Base-by-base conservation (phyloP, 495 filamentous ascomycete species). In the Aspergillus ellipticus region DNA sequence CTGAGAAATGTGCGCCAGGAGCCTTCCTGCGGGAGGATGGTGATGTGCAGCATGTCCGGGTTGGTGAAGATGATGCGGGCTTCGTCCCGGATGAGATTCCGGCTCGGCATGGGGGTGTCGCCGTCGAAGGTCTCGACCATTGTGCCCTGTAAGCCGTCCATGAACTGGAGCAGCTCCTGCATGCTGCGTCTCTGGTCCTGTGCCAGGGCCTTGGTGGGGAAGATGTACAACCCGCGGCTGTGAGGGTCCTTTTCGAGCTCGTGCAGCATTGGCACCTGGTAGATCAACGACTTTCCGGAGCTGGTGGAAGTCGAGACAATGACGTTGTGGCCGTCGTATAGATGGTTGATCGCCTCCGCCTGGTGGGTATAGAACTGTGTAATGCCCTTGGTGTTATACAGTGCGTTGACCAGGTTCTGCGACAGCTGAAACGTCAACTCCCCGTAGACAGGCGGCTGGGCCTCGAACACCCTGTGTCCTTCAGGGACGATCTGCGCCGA, bases 61-160 rank as follows among this genome's bases (percentile, higher is more conserved):
- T 99, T 99, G 7, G 94, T 99, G 67, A 99, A 97, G 54, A 99
- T 93, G 56, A 99, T 89, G 10, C 90, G 79, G 8, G 87, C 95
- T 65, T 96, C 88, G 43, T 97, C 92, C 10, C 92, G 83, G 54
- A 99, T 89, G 45, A 76, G 59, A 55, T 89, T 89, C 43, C 94
- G 79, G 39, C 89, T 87, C 9, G 72, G 65, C 85, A 93, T 89
- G 0, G 88, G 84, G 1, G 95, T 97, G 69, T 99, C 94, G 8
- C 94, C 94, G 67, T 99, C 94, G 55, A 96, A 97, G 0, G 92
- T 96, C 60, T 97, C 95, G 9, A 96, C 90, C 11, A 92, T 70
- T 5, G 85, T 74, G 51, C 87, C 76, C 59, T 90, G 82, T n/a
- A 97, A 67, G 0, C 83, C 84, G 9, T 83, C 78, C 81, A 99